These are phyloP conservation scores for Arthrinium puccinioides DNA, from an alignment of 2,329 filamentous ascomycete genomes.

Conservation along the genomic window DNA sequence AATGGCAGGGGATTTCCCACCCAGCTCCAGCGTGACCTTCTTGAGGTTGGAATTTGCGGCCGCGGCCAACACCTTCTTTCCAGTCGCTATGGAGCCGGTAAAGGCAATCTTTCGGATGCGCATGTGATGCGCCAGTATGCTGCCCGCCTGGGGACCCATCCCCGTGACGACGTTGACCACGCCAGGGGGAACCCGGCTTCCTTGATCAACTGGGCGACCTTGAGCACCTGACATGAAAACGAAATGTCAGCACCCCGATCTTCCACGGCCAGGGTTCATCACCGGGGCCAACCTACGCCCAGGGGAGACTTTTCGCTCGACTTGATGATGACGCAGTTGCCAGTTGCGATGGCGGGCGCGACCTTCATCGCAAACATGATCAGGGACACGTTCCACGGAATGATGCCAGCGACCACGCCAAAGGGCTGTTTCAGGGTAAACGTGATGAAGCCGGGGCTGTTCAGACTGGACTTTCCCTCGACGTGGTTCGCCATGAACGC, in stretches of 20 bases:
- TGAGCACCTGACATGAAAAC: no score
- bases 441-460: no score
- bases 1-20: slow-evolving; percentile 58
- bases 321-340: slow-evolving; percentile 58
- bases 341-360: slow-evolving; percentile 60
- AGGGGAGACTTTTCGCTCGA: slow-evolving; percentile 61
- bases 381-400: slow-evolving; percentile 46
- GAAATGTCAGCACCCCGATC: no score
- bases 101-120: slow-evolving; percentile 73
- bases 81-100: slow-evolving; percentile 67
- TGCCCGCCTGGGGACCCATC: slow-evolving; percentile 58
- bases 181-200: slow-evolving; percentile 73
- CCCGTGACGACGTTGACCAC: slow-evolving; percentile 73
- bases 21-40: slow-evolving; percentile 60
- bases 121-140: slow-evolving; percentile 59
- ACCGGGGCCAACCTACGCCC: slow-evolving; percentile 59
- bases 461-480: slow-evolving; percentile 53
- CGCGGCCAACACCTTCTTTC: slow-evolving; percentile 67
- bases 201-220: slow-evolving; percentile 57
- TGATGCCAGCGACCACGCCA: slow-evolving; percentile 68
- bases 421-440: slow-evolving; percentile 70
- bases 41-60: slow-evolving; percentile 55
- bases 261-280: no score
- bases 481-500: slow-evolving; percentile 36
- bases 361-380: slow-evolving; percentile 71